These are phyloP conservation scores for Spizellomyces punctatus DNA, from an alignment of 192 early-diverging fungal species.

Conservation along the genomic window DNA sequence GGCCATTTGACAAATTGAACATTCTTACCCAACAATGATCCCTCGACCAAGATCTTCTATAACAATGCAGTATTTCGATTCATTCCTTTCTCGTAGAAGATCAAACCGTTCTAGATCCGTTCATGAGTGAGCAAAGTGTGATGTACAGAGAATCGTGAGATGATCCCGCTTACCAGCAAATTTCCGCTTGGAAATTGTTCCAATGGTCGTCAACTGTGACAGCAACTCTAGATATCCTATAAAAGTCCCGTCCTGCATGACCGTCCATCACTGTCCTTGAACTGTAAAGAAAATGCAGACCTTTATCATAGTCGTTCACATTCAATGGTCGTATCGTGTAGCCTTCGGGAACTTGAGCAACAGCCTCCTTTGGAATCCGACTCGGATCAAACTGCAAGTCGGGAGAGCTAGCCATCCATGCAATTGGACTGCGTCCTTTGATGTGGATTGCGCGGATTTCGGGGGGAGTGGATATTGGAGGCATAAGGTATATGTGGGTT, in stretches of 20 bases:
- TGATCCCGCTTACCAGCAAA: conserved; percentile 4
- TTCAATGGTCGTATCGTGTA: conserved; percentile 12
- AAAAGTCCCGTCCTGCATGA: neutral
- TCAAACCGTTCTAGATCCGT: conserved; percentile 32
- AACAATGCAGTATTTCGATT: conserved; percentile 26
- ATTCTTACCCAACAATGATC: conserved; percentile 21
- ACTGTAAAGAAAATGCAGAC: neutral
- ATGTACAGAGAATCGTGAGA: neutral
- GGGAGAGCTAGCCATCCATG: neutral
- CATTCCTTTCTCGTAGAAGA: conserved; percentile 14
- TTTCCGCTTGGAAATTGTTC: conserved; percentile 25
- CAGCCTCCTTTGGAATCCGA: neutral
- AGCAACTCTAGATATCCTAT: conserved; percentile 28
- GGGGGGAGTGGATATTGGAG: too few species aligned
- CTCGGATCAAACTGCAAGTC: neutral
- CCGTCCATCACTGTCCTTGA: neutral
- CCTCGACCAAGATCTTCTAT: conserved; percentile 24
- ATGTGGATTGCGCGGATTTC: too few species aligned
- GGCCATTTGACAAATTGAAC: neutral
- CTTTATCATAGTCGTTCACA: conserved; percentile 20
- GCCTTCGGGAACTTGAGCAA: neutral
- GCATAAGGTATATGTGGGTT: too few species aligned
- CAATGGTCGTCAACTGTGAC: conserved; percentile 28
- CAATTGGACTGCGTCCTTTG: too few species aligned
- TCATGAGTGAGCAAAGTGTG: neutral